These are phyloP conservation scores for Pneumocystis jirovecii DNA, from an alignment of 1,139 yeast species.

Conservation along the genomic window DNA sequence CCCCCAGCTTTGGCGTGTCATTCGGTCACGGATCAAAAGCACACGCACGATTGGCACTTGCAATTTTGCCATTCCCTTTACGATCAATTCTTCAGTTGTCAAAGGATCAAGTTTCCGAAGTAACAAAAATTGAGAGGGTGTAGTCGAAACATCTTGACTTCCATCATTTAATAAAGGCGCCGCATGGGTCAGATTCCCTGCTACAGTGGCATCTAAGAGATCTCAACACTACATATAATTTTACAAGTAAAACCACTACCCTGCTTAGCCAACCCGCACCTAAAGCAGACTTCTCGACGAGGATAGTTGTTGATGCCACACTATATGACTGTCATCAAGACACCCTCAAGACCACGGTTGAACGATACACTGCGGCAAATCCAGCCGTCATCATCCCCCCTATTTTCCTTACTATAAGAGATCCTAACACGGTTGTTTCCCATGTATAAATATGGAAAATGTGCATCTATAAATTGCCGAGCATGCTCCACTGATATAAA, in stretches of 20 bases:
- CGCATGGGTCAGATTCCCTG: slow-evolving; percentile 2
- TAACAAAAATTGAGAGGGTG: slow-evolving; percentile 14
- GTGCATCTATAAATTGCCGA: neutral
- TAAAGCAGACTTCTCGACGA: slow-evolving; percentile 11
- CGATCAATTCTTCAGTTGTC: slow-evolving; percentile 8
- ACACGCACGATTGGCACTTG: slow-evolving; percentile 9
- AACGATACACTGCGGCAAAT: neutral
- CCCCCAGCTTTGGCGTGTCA: slow-evolving; percentile 12
- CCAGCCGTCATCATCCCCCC: neutral
- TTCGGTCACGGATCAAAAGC: slow-evolving; percentile 13
- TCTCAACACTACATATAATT: neutral
- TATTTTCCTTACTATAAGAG: neutral
- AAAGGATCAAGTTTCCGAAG: slow-evolving; percentile 9
- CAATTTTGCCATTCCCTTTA: slow-evolving; percentile 3
- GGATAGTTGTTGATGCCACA: slow-evolving; percentile 8
- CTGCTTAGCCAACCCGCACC: slow-evolving; percentile 8
- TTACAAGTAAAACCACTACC: neutral
- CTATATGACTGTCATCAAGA: neutral
- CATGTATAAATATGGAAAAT: neutral
- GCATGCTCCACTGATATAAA: neutral
- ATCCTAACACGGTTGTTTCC: neutral
- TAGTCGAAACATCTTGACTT: slow-evolving; percentile 9
- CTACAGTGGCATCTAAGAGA: neutral
- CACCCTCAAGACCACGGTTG: neutral
- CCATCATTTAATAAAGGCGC: slow-evolving; percentile 5